A percentile compares a stretch with the other conserved stretches of the same genome.
phyloP scores from a whole-genome alignment of 768 basidiomycete genomes.

The Rubroboletus pulcherrimus region DNA sequence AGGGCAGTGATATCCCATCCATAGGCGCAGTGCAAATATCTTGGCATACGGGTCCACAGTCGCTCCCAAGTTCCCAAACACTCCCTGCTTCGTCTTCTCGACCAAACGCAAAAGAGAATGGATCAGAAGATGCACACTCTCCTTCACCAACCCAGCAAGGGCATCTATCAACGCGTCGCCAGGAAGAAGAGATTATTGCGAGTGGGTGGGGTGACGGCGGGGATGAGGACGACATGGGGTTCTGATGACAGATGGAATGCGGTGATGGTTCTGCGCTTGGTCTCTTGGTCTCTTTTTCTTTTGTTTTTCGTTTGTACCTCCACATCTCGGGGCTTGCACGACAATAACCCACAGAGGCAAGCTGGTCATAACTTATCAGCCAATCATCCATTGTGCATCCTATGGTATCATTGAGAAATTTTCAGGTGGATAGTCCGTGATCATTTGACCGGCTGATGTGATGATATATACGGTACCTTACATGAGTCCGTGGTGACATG shows the following conservation, averaged over 20 bases:
- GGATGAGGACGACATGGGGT: slow-evolving; percentile 73
- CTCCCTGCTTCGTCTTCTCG: slow-evolving; percentile 20
- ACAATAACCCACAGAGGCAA: slow-evolving; percentile 9
- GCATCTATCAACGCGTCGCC: slow-evolving; percentile 31
- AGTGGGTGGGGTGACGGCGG: slow-evolving; percentile 68
- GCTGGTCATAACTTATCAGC: slow-evolving; percentile 12
- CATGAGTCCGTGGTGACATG: slow-evolving; percentile 3
- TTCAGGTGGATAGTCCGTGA: not conserved
- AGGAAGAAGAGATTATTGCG: slow-evolving; percentile 61
- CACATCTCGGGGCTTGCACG: slow-evolving; percentile 9
- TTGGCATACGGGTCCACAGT: slow-evolving; percentile 51
- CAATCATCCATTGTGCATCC: not conserved
- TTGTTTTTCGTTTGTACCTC: slow-evolving; percentile 14
- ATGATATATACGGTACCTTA: not conserved
- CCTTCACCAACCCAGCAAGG: slow-evolving; percentile 12
- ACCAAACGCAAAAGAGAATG: slow-evolving; percentile 18
- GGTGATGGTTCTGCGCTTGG: slow-evolving; percentile 1
- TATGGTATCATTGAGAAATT: not conserved
- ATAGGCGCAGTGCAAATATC: slow-evolving; percentile 62
- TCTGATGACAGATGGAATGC: slow-evolving; percentile 31
- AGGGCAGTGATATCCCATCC: slow-evolving; percentile 63
- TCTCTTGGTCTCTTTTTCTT: not conserved
- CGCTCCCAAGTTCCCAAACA: slow-evolving; percentile 18
- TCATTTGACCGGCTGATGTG: not conserved
- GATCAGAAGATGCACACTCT: slow-evolving; percentile 25